Evolutionary conservation across 345 rosid species (phyloP).

Genomic region (Gossypium stocksii): DNA sequence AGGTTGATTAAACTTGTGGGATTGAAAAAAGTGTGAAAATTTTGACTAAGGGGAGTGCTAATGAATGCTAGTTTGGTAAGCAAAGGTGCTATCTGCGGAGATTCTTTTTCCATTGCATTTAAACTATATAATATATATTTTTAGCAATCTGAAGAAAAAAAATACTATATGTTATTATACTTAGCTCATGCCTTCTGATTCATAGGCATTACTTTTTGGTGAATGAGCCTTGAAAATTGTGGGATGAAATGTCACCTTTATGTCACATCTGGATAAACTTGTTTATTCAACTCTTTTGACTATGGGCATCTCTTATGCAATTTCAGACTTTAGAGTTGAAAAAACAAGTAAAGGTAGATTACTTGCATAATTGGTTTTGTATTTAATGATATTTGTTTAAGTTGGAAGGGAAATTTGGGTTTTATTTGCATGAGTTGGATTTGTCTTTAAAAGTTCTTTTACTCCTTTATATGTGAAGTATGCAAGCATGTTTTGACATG

Average conservation of each 20-base stretch:
- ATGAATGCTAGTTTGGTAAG: neutral
- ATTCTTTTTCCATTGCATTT: neutral
- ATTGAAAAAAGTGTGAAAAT: neutral
- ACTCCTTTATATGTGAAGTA: neutral
- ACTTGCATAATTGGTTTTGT: neutral
- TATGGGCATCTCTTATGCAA: neutral
- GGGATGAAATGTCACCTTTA: neutral
- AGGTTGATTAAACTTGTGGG: neutral
- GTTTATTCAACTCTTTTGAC: constrained; percentile 3
- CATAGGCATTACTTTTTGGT: neutral
- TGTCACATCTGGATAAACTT: neutral
- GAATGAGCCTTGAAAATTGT: neutral
- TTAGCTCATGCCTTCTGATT: neutral
- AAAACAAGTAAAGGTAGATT: neutral
- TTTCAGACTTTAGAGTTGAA: neutral
- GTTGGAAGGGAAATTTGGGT: neutral
- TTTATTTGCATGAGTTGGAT: neutral
- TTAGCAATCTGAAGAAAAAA: neutral
- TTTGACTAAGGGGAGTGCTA: neutral
- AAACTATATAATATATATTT: neutral
- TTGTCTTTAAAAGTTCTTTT: neutral
- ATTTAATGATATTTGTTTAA: neutral
- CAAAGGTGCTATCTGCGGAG: neutral
- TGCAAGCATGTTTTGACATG: neutral
- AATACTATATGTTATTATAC: neutral